Evolutionary conservation across 1,139 yeast species (phyloP), one percentile per base, ranked within the genome.

Genomic region (Insectozyma bohioensis): DNA sequence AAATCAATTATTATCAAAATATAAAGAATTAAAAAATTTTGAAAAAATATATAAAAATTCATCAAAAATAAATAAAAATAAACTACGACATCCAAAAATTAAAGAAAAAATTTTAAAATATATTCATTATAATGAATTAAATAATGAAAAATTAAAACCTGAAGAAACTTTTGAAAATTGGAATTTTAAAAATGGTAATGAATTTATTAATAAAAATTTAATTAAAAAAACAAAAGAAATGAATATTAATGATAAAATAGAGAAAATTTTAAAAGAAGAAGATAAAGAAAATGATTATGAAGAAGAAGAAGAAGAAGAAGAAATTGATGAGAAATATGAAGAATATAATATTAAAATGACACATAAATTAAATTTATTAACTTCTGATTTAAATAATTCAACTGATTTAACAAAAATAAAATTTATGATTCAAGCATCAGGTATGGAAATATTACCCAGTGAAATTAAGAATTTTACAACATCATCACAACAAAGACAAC

Each of bases 151-250:
- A 19, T 11, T 37, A n/a, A 42, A 45, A 9, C 70, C 70, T 0
- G 67, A 63, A 36, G 70, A 61, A 26, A 57, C 70, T 0, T 67
- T 47, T 38, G 72, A 67, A 39, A 40, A 56, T 19, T 67, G 72
- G 73, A 62, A 66, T 37, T 40, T 23, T 30, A 25, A 30, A 20
- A 24, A 30, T 20, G 22, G 20, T 9, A 18, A 26, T 15, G 30
- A 28, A 22, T 20, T 11, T 12, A 18, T 12, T 3, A 26, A 28
- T n/a, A 24, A 21, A 3, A 15, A 19, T 15, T 12, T 11, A 3
- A 24, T n/a, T n/a, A 26, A 13, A 4, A 20, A n/a, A 14, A 10
- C 3, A 15, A 18, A 12, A 13, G 11, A n/a, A n/a, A n/a, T n/a
- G n/a, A n/a, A n/a, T n/a, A n/a, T 10, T 14, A 22, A 24, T n/a